A percentile compares a stretch with the other conserved stretches of the same genome.
Evolutionary conservation across 2,329 filamentous ascomycete species (phyloP).

Genomic region (Rosellinia necatrix): DNA sequence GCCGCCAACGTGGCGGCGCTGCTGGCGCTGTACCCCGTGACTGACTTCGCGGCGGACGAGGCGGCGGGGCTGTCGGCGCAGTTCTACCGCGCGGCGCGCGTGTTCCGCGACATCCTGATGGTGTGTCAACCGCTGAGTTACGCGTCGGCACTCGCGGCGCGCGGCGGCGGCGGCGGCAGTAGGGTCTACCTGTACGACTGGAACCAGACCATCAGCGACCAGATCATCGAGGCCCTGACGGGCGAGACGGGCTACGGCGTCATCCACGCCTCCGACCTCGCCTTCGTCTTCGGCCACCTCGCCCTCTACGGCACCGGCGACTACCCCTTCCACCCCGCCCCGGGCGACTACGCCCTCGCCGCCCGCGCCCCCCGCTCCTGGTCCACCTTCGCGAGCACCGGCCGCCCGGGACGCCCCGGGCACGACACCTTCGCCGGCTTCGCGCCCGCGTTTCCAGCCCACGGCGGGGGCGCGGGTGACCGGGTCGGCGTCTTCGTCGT

Average conservation of each 20-base stretch:
- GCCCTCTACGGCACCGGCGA: constrained; percentile 48
- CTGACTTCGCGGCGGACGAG: constrained; percentile 48
- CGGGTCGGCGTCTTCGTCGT: constrained; percentile 47
- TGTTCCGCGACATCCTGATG: constrained; percentile 53
- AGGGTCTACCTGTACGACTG: constrained; percentile 55
- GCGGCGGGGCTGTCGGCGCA: constrained; percentile 49
- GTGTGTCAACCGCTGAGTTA: constrained; percentile 25
- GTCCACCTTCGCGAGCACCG: constrained; percentile 50
- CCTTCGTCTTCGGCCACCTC: constrained; percentile 55
- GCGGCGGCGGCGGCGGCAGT: constrained; percentile 45
- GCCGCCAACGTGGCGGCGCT: constrained; percentile 45
- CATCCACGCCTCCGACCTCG: constrained; percentile 58
- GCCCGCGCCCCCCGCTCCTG: constrained; percentile 51
- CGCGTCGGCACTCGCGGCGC: constrained; percentile 31
- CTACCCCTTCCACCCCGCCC: constrained; percentile 44
- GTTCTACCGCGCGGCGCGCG: constrained; percentile 54
- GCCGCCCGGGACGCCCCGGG: constrained; percentile 40
- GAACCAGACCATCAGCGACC: constrained; percentile 59
- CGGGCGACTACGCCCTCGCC: constrained; percentile 47
- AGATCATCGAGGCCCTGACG: constrained; percentile 43
- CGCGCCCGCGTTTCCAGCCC: constrained; percentile 45
- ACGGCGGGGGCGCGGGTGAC: constrained; percentile 17
- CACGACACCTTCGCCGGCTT: constrained; percentile 49
- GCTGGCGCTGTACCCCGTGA: constrained; percentile 54
- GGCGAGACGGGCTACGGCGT: constrained; percentile 48